Evolutionary conservation across 129 eudicot genomes (phyloP).

Genomic region (Oenanthe sinensis): DNA sequence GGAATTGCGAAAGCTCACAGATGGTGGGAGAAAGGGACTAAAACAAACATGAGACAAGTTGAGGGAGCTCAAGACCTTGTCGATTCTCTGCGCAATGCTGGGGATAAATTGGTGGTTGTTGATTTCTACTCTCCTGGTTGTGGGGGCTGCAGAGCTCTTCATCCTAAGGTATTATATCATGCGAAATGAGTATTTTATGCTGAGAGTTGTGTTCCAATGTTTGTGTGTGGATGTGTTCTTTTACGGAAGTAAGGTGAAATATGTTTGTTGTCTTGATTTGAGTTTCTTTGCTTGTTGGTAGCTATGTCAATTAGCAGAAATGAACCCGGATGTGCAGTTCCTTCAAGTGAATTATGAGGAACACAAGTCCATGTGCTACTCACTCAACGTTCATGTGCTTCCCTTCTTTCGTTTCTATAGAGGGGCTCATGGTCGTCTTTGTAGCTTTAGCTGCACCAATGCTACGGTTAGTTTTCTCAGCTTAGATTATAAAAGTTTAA

Average conservation of each 20-base stretch:
- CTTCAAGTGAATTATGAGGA: constrained; percentile 68
- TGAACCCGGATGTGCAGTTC: constrained; percentile 73
- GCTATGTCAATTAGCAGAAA: constrained; percentile 80
- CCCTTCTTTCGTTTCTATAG: constrained; percentile 81
- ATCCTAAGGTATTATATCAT: constrained; percentile 51
- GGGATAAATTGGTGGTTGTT: constrained; percentile 58
- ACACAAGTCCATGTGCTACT: constrained; percentile 73
- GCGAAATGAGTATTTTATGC: neutral
- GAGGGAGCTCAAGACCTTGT: constrained; percentile 66
- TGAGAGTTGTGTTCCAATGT: no score
- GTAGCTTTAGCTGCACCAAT: constrained; percentile 88
- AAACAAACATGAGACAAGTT: constrained; percentile 59
- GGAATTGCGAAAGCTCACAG: constrained; percentile 48
- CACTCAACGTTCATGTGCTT: constrained; percentile 70
- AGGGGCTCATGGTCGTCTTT: constrained; percentile 70
- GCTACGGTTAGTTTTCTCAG: constrained; percentile 56
- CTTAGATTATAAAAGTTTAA: neutral
- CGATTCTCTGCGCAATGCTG: constrained; percentile 45
- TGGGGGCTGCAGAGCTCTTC: constrained; percentile 87
- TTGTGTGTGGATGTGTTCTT: neutral
- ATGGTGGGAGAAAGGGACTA: constrained; percentile 80
- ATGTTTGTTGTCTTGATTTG: neutral
- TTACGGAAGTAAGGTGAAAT: neutral
- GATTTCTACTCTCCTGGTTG: constrained; percentile 83
- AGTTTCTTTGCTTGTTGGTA: constrained; percentile 11